These are phyloP conservation scores for Sicyos baderoa DNA, from an alignment of 306 rosid genomes.

Conservation along the genomic window DNA sequence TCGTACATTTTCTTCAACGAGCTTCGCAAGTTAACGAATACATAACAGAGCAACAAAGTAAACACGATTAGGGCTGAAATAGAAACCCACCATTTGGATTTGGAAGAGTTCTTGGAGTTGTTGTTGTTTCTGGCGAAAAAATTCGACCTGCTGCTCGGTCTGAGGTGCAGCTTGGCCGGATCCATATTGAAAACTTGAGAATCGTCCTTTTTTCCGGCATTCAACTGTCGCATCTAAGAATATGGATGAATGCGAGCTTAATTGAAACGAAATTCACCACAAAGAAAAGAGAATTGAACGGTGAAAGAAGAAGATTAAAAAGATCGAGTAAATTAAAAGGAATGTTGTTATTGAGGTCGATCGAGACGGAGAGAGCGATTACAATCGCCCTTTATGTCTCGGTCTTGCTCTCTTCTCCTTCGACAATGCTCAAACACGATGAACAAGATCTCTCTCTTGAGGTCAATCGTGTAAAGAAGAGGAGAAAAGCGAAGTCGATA, in stretches of 20 bases:
- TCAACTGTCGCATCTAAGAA: constrained; percentile 74
- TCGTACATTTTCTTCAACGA: constrained; percentile 24
- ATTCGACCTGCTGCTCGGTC: constrained; percentile 50
- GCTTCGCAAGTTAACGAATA: constrained; percentile 17
- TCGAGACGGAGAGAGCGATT: constrained; percentile 21
- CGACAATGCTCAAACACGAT: constrained; percentile 14
- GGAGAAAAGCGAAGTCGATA: too few species aligned
- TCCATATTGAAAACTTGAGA: constrained; percentile 45
- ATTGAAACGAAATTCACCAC: constrained; percentile 8
- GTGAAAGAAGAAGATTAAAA: neutral
- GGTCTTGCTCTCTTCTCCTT: constrained; percentile 21
- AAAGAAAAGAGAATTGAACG: neutral
- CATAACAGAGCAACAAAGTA: constrained; percentile 30
- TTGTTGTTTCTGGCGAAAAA: constrained; percentile 41
- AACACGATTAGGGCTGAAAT: constrained; percentile 26
- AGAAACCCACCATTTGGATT: constrained; percentile 21
- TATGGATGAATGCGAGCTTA: neutral
- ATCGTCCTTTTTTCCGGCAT: constrained; percentile 41
- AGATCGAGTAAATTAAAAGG: too few species aligned
- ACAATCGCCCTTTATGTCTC: constrained; percentile 20
- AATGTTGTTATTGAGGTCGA: neutral
- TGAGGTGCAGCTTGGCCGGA: constrained; percentile 50
- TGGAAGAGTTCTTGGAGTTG: constrained; percentile 2
- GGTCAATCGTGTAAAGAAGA: too few species aligned
- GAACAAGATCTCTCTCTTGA: constrained; percentile 6